Conservation (phyloP, 2,329 filamentous ascomycete species). For the Aspergillus neoniger region DNA sequence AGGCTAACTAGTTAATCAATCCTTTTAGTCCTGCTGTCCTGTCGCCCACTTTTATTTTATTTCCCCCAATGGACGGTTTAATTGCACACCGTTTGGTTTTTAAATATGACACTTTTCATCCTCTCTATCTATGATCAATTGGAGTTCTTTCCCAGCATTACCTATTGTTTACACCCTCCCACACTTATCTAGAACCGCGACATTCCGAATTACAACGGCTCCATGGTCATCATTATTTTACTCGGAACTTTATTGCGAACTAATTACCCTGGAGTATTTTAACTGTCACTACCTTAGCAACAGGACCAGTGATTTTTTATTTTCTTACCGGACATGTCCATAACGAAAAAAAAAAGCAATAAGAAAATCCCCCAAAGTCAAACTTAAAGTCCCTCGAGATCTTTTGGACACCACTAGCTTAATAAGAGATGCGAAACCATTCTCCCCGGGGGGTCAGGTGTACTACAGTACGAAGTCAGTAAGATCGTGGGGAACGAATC, state of each 20-base stretch:
- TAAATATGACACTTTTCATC: not conserved
- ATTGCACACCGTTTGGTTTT: no score
- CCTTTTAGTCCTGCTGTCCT: conserved; percentile 8
- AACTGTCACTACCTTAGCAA: not conserved
- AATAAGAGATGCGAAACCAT: not conserved
- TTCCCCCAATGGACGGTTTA: no score
- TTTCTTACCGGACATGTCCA: conserved; percentile 7
- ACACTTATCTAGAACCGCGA: not conserved
- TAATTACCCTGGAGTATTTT: not conserved
- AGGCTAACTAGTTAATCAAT: conserved; percentile 4
- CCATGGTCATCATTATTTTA: not conserved
- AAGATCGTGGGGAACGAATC: not conserved
- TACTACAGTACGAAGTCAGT: not conserved
- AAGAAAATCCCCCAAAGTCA: conserved; percentile 7
- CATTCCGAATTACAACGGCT: not conserved
- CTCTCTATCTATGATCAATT: not conserved
- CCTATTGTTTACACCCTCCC: no score
- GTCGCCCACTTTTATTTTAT: not conserved
- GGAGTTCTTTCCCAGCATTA: not conserved
- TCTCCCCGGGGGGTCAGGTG: not conserved
- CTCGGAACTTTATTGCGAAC: not conserved
- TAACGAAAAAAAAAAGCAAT: not conserved
- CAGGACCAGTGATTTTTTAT: not conserved
- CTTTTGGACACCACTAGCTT: not conserved
- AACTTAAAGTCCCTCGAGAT: conserved; percentile 6